Base-by-base conservation (phyloP, 1,284 basidiomycete genomes). In the Fomitopsis betulina region DNA sequence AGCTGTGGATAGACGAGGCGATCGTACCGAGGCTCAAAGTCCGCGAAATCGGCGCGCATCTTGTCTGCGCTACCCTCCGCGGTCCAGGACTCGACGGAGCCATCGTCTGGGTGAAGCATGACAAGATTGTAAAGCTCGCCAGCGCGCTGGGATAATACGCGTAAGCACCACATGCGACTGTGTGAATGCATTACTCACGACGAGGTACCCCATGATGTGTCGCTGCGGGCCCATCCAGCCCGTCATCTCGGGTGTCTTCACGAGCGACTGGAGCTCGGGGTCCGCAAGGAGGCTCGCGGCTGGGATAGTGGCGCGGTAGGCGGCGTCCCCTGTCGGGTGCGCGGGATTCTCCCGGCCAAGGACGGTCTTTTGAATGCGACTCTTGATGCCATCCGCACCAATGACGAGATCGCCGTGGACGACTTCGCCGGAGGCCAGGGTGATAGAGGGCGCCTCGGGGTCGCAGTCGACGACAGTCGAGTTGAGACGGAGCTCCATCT, bases 251-350 rank as follows among this genome's bases (percentile, higher is more conserved):
- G 76, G 76, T 1, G 61, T 62, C 33, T 77, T 74, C 5, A 77
- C 68, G 40, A 78, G 70, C 23, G 65, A 63, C 45, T 64, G 67
- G n/a, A 86, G 68, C 4, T 83, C 80, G 0, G 81, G 82, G 60
- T 86, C 81, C 8, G 71, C 65, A n/a, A 78, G 58, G 66, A 87
- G 73, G 12, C 71, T 61, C 6, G 72, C 69, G 0, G 81, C 73
- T 2, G 79, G 77, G 25, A 86, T 74, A 25, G 81, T 67, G 62
- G 79, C 66, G 73, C 84, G 60, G 63, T 85, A 70, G 66, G 72
- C 67, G 59, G 83, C 79, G 63, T 87, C 84, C 2, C 83, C 84
- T 0, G 84, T 85, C 9, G 80, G 71, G 27, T 63, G 62, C 1
- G 74, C 73, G 1, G 63, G 66, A 54, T 69, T 71, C 21, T 62